Base-by-base conservation (phyloP, 345 rosid species). In the Dipteronia dyeriana region DNA sequence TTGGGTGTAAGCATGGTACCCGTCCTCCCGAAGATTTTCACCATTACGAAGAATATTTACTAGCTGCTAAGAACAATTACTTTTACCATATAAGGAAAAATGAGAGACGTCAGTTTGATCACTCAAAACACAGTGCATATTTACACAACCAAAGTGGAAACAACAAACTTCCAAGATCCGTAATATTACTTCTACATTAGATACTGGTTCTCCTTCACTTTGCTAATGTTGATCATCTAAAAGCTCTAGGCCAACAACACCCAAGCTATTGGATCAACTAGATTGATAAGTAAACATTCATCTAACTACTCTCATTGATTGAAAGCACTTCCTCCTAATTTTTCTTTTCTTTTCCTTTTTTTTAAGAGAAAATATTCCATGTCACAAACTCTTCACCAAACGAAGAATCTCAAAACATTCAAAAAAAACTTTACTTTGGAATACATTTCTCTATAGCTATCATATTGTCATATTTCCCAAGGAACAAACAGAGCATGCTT, bases 111-210 rank as follows among this genome's bases (percentile, higher is more conserved):
- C 12, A 45, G 49, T 45, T 45, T 45, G 49, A 45, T 59, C 39
- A 26, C 7, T 25, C 2, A 17, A 71, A 63, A 10, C 23, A 22
- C 41, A 72, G n/a, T 59, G 12, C 20, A 59, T 75, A 75, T 82
- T 54, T 82, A 84, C 85, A 77, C 49, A 62, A 70, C 56, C 54
- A 72, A 56, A 62, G 57, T 75, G 70, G 53, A 54, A 34, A 7
- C 47, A 60, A 62, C 20, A 7, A 56, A 53, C 61, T 41, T 63
- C 68, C 70, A 65, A 43, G 41, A 69, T 39, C 67, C 29, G 11
- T 51, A 66, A 56, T 29, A 49, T 47, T 76, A 54, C 53, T 38
- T 62, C 45, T 6, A 12, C 34, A 20, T 66, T 10, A 34, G 9
- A 41, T 43, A 17, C n/a, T 12, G 49, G 7, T 29, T 65, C 25